Evolutionary conservation across 2,329 filamentous ascomycete species (phyloP).

Genomic region (Penicillium sp.): DNA sequence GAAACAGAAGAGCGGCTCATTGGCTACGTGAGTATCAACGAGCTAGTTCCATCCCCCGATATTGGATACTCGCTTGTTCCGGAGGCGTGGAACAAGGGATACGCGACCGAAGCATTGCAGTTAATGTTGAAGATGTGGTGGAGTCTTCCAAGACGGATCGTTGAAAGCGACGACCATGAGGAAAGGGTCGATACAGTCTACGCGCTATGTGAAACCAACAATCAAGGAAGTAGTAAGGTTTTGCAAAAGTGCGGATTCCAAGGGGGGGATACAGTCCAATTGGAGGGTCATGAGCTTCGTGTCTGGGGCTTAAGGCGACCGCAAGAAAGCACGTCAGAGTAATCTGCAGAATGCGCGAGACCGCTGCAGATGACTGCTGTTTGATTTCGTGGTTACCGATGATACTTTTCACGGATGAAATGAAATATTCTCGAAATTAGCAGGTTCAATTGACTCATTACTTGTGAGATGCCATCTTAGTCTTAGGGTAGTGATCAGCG

Average conservation of each 20-base stretch:
- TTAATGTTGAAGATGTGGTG: conserved; percentile 28
- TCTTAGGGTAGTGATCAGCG: too few species aligned
- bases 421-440: too few species aligned
- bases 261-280: conserved; percentile 5
- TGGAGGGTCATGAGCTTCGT: conserved; percentile 14
- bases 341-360: too few species aligned
- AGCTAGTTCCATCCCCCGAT: conserved; percentile 20
- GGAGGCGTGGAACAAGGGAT: conserved; percentile 27
- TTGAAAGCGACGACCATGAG: not conserved
- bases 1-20: conserved; percentile 14
- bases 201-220: conserved; percentile 21
- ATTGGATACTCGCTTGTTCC: conserved; percentile 29
- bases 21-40: conserved; percentile 25
- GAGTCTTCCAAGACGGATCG: conserved; percentile 13
- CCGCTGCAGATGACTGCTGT: too few species aligned
- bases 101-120: conserved; percentile 26
- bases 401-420: too few species aligned
- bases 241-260: conserved; percentile 26
- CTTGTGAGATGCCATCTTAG: too few species aligned
- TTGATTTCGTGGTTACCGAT: too few species aligned
- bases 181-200: conserved; percentile 17
- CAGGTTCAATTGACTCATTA: too few species aligned
- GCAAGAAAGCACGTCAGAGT: not conserved
- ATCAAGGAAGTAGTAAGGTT: conserved; percentile 18
- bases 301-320: conserved; percentile 12